Conservation (phyloP, 2,329 filamentous ascomycete species). For the Sphaerulina vaccinii region DNA sequence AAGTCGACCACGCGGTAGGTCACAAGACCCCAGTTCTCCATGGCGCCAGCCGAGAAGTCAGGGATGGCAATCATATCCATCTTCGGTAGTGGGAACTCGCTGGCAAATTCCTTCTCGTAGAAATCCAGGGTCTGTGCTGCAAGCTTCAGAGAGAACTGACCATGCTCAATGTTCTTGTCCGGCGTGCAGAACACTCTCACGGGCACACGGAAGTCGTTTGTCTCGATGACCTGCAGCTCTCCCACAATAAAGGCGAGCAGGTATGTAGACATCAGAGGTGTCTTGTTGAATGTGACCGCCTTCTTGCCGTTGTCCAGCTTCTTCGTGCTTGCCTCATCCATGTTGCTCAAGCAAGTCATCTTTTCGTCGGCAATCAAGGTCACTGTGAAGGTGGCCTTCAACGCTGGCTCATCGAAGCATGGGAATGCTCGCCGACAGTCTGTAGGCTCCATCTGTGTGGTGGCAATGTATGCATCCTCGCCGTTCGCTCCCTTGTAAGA, state of each 20-base stretch:
- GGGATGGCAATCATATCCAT: conserved; percentile 97
- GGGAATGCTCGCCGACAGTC: conserved; percentile 91
- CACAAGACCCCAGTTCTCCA: conserved; percentile 83
- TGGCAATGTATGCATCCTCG: conserved; percentile 76
- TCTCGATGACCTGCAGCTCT: conserved; percentile 91
- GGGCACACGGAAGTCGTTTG: conserved; percentile 84
- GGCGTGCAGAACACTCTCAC: conserved; percentile 92
- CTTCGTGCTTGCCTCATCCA: conserved; percentile 83
- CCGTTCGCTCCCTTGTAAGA: conserved; percentile 85
- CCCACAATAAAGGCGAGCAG: conserved; percentile 91
- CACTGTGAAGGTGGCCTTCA: conserved; percentile 90
- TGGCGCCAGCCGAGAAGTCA: conserved; percentile 78
- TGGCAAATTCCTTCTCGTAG: conserved; percentile 93
- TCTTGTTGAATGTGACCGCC: conserved; percentile 87
- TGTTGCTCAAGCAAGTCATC: conserved; percentile 91
- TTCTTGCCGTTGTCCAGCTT: conserved; percentile 67
- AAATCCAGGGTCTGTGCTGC: conserved; percentile 87
- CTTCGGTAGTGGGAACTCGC: conserved; percentile 82
- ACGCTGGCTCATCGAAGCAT: conserved; percentile 91
- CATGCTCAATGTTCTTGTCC: conserved; percentile 85
- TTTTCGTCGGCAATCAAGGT: conserved; percentile 88
- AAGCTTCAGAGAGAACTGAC: conserved; percentile 84
- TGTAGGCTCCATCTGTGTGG: conserved; percentile 94
- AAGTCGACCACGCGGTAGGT: conserved; percentile 93
- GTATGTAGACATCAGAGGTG: conserved; percentile 94